Conservation (phyloP, 2,329 filamentous ascomycete genomes). For the Colletotrichum tropicicola region DNA sequence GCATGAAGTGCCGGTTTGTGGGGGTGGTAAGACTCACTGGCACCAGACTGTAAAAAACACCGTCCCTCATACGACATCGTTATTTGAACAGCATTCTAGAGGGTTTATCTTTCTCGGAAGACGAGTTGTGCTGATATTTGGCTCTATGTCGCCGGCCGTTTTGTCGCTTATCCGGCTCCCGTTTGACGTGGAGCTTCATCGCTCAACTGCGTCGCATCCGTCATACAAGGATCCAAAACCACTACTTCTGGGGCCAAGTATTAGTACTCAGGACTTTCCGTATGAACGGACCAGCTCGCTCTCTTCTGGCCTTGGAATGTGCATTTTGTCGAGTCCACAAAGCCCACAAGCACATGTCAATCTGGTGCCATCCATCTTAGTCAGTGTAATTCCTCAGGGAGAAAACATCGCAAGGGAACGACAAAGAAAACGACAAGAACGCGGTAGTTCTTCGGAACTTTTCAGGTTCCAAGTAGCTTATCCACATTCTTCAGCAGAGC, state of each 20-base stretch:
- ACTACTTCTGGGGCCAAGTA: neutral
- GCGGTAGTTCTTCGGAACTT: neutral
- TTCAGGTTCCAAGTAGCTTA: neutral
- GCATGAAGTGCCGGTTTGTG: neutral
- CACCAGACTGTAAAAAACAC: no score
- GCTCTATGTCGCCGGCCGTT: neutral
- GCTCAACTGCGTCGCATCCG: neutral
- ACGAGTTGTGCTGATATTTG: no score
- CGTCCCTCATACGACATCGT: no score
- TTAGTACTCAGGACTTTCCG: neutral
- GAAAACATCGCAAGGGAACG: no score
- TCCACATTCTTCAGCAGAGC: slow-evolving; percentile 1
- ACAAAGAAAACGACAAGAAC: no score
- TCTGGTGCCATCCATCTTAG: neutral
- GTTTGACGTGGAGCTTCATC: neutral
- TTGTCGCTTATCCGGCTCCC: neutral
- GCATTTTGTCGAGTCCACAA: neutral
- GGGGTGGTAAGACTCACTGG: neutral
- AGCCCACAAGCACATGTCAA: neutral
- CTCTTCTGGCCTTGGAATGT: neutral
- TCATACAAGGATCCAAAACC: no score
- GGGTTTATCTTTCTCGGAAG: no score
- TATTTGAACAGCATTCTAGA: no score
- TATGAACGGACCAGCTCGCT: neutral
- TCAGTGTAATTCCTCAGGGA: no score